A percentile compares a stretch with the other conserved stretches of the same genome.
Evolutionary conservation across 257 asterid genomes (phyloP).

Genomic region (Nicotiana knightiana): DNA sequence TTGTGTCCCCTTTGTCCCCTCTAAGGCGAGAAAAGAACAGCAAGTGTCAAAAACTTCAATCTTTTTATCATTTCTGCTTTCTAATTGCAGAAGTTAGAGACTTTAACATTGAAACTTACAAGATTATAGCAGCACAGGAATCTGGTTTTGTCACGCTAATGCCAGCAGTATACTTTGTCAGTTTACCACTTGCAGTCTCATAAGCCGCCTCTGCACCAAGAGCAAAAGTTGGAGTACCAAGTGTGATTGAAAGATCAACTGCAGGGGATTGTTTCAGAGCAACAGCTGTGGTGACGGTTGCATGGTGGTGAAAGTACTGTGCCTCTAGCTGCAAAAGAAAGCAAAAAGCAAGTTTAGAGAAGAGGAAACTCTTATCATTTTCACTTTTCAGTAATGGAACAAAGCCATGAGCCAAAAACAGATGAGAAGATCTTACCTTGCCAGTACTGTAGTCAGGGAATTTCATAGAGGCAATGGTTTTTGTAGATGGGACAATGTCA

Average conservation of each 20-base stretch:
- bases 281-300: slow-evolving; percentile 63
- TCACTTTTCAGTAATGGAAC: neutral
- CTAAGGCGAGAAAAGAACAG: slow-evolving; percentile 17
- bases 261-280: slow-evolving; percentile 61
- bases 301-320: slow-evolving; percentile 80
- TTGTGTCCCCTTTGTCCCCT: slow-evolving; percentile 66
- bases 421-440: slow-evolving; percentile 44
- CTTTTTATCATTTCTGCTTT: neutral
- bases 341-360: neutral
- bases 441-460: slow-evolving; percentile 71
- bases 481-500: slow-evolving; percentile 71
- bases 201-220: slow-evolving; percentile 86
- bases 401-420: neutral
- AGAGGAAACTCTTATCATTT: neutral
- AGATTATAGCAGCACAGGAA: slow-evolving; percentile 62
- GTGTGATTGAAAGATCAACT: slow-evolving; percentile 54
- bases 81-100: neutral
- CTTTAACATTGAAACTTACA: slow-evolving; percentile 38
- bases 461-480: slow-evolving; percentile 56
- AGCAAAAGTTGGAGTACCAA: slow-evolving; percentile 86
- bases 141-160: slow-evolving; percentile 67
- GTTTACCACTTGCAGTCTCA: slow-evolving; percentile 56
- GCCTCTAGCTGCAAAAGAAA: slow-evolving; percentile 53
- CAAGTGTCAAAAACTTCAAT: neutral
- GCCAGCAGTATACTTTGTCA: slow-evolving; percentile 75